Percentiles rank a stretch among this genome's conserved stretches.
Conservation (phyloP, 2,329 filamentous ascomycete genomes). For the Neocucurbitaria cava region DNA sequence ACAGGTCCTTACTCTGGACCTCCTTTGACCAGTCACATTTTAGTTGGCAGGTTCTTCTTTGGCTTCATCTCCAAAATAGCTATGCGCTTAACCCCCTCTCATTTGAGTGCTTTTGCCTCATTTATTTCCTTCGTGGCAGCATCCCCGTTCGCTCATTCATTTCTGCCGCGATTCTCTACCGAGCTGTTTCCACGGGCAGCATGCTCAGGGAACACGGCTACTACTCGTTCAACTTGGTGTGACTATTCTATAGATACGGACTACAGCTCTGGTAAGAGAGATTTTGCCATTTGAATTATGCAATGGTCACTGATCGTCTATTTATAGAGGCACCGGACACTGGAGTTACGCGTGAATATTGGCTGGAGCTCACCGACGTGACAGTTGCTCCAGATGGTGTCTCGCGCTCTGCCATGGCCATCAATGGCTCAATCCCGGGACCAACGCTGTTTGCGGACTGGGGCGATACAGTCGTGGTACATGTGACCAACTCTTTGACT, state of each 20-base stretch:
- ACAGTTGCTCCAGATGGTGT: constrained; percentile 64
- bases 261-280: constrained; percentile 52
- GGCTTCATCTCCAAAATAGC: not conserved
- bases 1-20: not conserved
- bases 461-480: constrained; percentile 49
- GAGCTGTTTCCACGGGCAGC: constrained; percentile 17
- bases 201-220: constrained; percentile 42
- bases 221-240: constrained; percentile 51
- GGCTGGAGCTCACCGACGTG: constrained; percentile 52
- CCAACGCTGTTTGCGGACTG: constrained; percentile 53
- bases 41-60: not conserved
- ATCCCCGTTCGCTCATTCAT: constrained; percentile 2
- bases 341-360: constrained; percentile 61
- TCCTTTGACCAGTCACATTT: not conserved
- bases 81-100: not conserved
- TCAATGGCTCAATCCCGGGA: constrained; percentile 55
- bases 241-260: constrained; percentile 60
- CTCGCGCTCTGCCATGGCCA: constrained; percentile 37
- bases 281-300: not conserved
- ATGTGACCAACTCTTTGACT: constrained; percentile 42
- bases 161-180: not conserved
- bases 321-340: constrained; percentile 55
- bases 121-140: not conserved
- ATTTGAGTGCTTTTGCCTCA: not conserved
- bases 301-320: not conserved